phyloP scores from a whole-genome alignment of 495 filamentous ascomycete genomes.

The Polyplosphaeria fusca region DNA sequence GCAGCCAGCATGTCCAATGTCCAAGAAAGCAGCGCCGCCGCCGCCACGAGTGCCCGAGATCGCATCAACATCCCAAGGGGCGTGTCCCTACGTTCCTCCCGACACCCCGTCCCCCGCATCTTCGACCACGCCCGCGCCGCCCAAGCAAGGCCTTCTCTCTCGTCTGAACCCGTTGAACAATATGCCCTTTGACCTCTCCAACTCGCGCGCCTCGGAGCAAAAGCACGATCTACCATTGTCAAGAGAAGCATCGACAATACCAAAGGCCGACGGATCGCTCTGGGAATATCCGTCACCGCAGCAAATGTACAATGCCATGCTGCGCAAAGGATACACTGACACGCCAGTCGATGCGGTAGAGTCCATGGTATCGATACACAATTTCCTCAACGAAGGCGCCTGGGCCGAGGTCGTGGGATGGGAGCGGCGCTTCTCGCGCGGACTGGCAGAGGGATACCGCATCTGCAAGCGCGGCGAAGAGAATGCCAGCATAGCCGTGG shows the following conservation, averaged over 20 bases:
- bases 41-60: constrained; percentile 40
- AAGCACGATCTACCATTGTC: constrained; percentile 67
- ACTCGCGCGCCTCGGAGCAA: constrained; percentile 70
- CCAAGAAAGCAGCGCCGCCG: constrained; percentile 56
- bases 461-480: constrained; percentile 72
- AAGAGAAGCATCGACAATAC: constrained; percentile 81
- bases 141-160: constrained; percentile 49
- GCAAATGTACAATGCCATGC: constrained; percentile 98
- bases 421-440: constrained; percentile 79
- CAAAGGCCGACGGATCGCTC: constrained; percentile 68
- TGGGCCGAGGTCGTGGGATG: constrained; percentile 91
- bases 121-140: constrained; percentile 40
- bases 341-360: constrained; percentile 92
- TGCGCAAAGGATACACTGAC: constrained; percentile 92
- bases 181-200: constrained; percentile 85
- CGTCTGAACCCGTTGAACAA: constrained; percentile 92
- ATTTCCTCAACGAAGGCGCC: constrained; percentile 95
- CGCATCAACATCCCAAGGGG: constrained; percentile 45
- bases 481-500: constrained; percentile 9
- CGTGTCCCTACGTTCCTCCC: constrained; percentile 47
- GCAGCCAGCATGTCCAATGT: constrained; percentile 90
- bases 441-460: constrained; percentile 68
- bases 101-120: constrained; percentile 51
- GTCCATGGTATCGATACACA: constrained; percentile 95
- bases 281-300: constrained; percentile 99